Base-by-base conservation (phyloP, 257 asterid genomes). In the Jasminum sambac region DNA sequence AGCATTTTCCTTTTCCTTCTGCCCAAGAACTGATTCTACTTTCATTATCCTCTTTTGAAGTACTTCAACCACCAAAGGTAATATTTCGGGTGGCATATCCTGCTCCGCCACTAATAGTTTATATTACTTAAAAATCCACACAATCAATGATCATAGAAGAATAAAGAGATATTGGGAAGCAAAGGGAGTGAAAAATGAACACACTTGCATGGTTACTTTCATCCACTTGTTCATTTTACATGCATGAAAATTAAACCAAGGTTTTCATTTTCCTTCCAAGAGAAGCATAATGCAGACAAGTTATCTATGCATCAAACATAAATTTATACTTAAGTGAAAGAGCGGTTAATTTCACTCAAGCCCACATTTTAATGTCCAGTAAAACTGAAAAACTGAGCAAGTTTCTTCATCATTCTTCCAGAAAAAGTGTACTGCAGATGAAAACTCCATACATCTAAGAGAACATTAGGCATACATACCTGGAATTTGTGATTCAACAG, bases 1-100 rank as follows among this genome's bases (percentile, higher is more conserved):
- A 11, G 77, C 83, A 62, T 80, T 90, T 76, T 90, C 96, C 19
- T 79, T 79, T 72, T 88, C 87, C 77, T 82, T 84, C 77, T 78
- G 65, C 71, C 67, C 76, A 62, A 90, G 73, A 14, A 82, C 64
- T 23, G 59, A 83, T 72, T 90, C 91, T 57, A 83, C 83, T 74
- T 75, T 73, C 63, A 63, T 2, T 41, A 82, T 78, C 66, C 77
- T 75, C 75, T 82, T 82, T 73, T 78, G 84, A 78, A 90, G 89
- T 61, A 83, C 92, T 76, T 81, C 87, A 52, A 83, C 83, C 43
- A 74, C 57, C 6, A 75, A 80, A 71, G 83, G 72, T 66, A 79
- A 66, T 78, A 67, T 68, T 52, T 76, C 82, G 71, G 76, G 77
- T 44, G 81, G 79, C 64, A 81, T 42, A 62, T 81, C 81, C 89